These are phyloP conservation scores for Arthrinium phaeospermum DNA, from an alignment of 2,329 filamentous ascomycete genomes.

Conservation along the genomic window DNA sequence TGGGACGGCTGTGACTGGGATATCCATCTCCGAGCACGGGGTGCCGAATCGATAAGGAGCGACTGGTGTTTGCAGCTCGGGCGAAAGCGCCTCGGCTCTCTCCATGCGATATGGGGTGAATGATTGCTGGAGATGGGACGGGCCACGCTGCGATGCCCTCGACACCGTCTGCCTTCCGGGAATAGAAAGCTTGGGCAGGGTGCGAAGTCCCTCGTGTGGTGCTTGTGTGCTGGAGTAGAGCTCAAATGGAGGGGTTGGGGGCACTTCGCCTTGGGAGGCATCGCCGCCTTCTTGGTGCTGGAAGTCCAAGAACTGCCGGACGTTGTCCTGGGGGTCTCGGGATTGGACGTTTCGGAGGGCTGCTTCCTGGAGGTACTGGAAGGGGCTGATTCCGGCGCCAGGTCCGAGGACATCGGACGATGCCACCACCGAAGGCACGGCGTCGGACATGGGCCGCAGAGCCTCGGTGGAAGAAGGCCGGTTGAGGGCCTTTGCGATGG, in stretches of 20 bases:
- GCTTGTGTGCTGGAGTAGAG: conserved; percentile 55
- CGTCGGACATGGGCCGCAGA: conserved; percentile 74
- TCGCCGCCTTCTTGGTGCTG: conserved; percentile 61
- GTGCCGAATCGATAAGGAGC: conserved; percentile 79
- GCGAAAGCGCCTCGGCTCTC: conserved; percentile 55
- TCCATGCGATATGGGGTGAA: conserved; percentile 61
- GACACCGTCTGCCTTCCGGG: conserved; percentile 46
- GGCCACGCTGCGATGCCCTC: conserved; percentile 25
- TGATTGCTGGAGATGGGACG: conserved; percentile 31
- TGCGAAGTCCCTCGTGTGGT: conserved; percentile 61
- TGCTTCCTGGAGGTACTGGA: conserved; percentile 76
- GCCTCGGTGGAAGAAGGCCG: conserved; percentile 57
- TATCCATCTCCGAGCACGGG: conserved; percentile 89
- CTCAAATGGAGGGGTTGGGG: conserved; percentile 73
- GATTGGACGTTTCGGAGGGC: conserved; percentile 71
- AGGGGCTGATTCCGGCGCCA: conserved; percentile 61
- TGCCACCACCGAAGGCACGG: conserved; percentile 81
- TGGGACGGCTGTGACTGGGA: conserved; percentile 77
- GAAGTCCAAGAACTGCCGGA: conserved; percentile 87
- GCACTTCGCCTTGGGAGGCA: conserved; percentile 57
- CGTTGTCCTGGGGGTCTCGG: conserved; percentile 88
- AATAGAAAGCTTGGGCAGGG: conserved; percentile 68
- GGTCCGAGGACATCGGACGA: conserved; percentile 90
- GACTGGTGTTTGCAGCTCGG: conserved; percentile 63
- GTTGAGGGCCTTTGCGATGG: conserved; percentile 64